These are phyloP conservation scores for Eimeria necatrix DNA, from an alignment of 169 alveolate genomes.

Conservation along the genomic window DNA sequence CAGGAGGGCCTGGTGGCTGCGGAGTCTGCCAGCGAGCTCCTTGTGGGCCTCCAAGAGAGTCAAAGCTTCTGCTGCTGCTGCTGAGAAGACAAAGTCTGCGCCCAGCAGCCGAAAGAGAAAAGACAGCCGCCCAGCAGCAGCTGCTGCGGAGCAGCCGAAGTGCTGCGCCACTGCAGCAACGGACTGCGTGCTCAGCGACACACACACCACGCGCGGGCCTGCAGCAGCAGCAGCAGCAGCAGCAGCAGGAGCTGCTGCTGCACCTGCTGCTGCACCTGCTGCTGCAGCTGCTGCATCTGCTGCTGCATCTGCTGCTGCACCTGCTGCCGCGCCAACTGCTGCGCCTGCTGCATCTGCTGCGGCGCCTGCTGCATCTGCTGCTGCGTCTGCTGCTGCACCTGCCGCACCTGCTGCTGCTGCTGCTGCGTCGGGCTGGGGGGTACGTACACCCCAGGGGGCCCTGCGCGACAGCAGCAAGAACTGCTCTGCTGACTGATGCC, in stretches of 20 bases:
- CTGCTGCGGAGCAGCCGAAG: conserved; percentile 78
- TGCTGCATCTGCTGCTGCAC: too few relatives aligned
- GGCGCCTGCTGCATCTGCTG: too few relatives aligned
- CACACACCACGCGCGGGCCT: conserved; percentile 56
- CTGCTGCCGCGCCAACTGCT: too few relatives aligned
- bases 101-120: conserved; percentile 83
- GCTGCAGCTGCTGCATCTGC: too few relatives aligned
- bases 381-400: too few relatives aligned
- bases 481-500: conserved; percentile 89
- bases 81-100: conserved; percentile 82
- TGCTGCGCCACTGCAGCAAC: conserved; percentile 87
- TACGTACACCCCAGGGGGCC: conserved; percentile 51
- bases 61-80: conserved; percentile 80
- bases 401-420: neutral
- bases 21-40: conserved; percentile 80
- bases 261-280: neutral
- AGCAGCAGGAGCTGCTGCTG: neutral
- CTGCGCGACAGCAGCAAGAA: conserved; percentile 81
- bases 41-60: conserved; percentile 77
- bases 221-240: conserved; percentile 41
- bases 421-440: neutral
- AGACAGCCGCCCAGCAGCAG: conserved; percentile 80
- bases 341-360: too few relatives aligned
- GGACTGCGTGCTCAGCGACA: conserved; percentile 90
- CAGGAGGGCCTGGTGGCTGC: neutral